Evolutionary conservation across 139 green algal species (phyloP).

Genomic region (Chlamydomonas schloesseri): DNA sequence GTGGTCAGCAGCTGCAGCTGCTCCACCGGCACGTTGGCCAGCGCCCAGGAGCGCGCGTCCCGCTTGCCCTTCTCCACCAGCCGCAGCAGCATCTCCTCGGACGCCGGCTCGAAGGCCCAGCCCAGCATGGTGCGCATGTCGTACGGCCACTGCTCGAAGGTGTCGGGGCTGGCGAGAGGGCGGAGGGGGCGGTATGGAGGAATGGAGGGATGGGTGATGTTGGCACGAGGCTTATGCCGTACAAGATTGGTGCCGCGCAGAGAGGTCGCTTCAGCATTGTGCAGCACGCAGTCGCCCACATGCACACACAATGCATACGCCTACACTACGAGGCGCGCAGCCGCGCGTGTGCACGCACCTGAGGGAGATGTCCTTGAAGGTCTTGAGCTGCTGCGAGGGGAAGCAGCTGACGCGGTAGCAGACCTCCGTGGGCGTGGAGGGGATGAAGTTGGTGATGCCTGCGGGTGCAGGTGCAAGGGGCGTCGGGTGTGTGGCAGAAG

Average conservation of each 20-base stretch:
- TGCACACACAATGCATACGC: too few relatives aligned
- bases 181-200: neutral
- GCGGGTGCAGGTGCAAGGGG: neutral
- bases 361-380: slow-evolving; percentile 19
- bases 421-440: slow-evolving; percentile 57
- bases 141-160: slow-evolving; percentile 35
- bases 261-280: too few relatives aligned
- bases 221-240: too few relatives aligned
- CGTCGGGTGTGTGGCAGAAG: neutral
- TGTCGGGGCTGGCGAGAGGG: slow-evolving; percentile 43
- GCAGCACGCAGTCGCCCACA: too few relatives aligned
- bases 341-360: neutral
- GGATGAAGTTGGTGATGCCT: slow-evolving; percentile 92
- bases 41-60: slow-evolving; percentile 47
- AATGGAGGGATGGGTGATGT: neutral
- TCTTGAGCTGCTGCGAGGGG: slow-evolving; percentile 53
- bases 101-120: slow-evolving; percentile 61
- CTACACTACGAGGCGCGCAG: too few relatives aligned
- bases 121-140: slow-evolving; percentile 52
- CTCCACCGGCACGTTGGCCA: neutral
- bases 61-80: slow-evolving; percentile 48
- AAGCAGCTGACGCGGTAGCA: slow-evolving; percentile 79
- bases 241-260: too few relatives aligned
- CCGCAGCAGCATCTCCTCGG: slow-evolving; percentile 42
- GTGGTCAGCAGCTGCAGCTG: neutral